Evolutionary conservation across 768 basidiomycete species (phyloP), one percentile per base, ranked within the genome.

Genomic region (Holtermanniella nyarrowii): DNA sequence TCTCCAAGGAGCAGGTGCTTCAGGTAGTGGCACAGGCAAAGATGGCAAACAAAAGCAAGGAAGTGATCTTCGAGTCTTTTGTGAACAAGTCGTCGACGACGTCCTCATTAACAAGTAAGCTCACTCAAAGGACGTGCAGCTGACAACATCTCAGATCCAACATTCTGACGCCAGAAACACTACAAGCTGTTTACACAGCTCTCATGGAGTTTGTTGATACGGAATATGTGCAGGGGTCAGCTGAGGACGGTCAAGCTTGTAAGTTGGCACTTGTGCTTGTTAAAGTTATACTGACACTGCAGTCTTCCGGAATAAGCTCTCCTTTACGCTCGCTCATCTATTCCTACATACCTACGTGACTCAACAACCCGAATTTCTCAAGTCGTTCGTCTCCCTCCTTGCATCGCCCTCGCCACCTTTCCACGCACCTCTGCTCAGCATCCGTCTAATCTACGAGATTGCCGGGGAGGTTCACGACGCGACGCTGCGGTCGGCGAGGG

Each of bases 391-490:
- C 41, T 46, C 52, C 40, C 63, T 61, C 16, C 59, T 66, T 27
- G 54, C 48, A 42, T 55, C 57, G 57, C 31, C 52, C 37, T 74
- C 79, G 39, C 53, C 31, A 45, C 76, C 79, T 22, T 80, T 80
- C 42, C 86, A 91, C 63, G 79, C 93, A 26, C 85, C 85, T 20
- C 77, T 90, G 24, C 79, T 99, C 52, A 82, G 95, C 69, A 86
- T 97, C 69, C 89, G 86, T 63, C 77, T 96, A 60, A 77, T 99
- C 42, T 81, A 86, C 53, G 95, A 99, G 70, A 91, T 97, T 49
- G 91, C 90, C 0, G 86, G 86, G 12, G 95, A 99, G 72, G 86
- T 97, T n/a, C 88, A 88, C 46, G 95, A 99, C 74, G 85, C 88
- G 63, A 81, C 88, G 56, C 81, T 97, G 62, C 89, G 93, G 73